phyloP scores from a whole-genome alignment of 2,329 filamentous ascomycete genomes.

The Aspergillus fumigatiaffinis region DNA sequence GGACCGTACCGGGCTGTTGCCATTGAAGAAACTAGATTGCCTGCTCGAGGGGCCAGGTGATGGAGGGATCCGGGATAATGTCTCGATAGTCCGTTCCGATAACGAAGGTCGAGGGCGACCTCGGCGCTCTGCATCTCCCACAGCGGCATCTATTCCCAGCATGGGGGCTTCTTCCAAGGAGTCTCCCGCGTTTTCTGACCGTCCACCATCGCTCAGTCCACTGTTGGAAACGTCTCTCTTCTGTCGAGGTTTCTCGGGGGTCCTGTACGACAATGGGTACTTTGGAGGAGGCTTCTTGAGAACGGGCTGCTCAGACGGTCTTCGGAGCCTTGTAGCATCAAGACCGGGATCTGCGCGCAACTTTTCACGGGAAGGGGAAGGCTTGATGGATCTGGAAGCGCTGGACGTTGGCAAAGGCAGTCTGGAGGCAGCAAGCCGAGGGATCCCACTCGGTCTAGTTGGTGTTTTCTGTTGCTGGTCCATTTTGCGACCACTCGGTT shows the following conservation, averaged over 20 bases:
- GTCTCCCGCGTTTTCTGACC: slow-evolving; percentile 8
- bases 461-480: slow-evolving; percentile 29
- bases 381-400: slow-evolving; percentile 39
- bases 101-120: slow-evolving; percentile 43
- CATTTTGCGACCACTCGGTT: slow-evolving; percentile 23
- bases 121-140: slow-evolving; percentile 19
- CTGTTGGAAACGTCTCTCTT: slow-evolving; percentile 19
- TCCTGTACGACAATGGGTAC: slow-evolving; percentile 23
- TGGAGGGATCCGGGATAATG: slow-evolving; percentile 70
- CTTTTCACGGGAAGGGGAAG: slow-evolving; percentile 47
- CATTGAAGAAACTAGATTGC: slow-evolving; percentile 68
- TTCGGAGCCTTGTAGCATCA: slow-evolving; percentile 33
- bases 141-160: slow-evolving; percentile 13
- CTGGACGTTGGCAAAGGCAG: slow-evolving; percentile 49
- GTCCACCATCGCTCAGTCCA: slow-evolving; percentile 17
- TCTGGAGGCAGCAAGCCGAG: slow-evolving; percentile 47
- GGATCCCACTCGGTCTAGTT: slow-evolving; percentile 39
- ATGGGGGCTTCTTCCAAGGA: slow-evolving; percentile 7
- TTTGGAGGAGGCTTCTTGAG: slow-evolving; percentile 32
- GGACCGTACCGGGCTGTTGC: slow-evolving; percentile 57
- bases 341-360: slow-evolving; percentile 40
- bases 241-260: slow-evolving; percentile 11
- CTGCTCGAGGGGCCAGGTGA: slow-evolving; percentile 68
- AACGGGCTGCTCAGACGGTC: slow-evolving; percentile 37
- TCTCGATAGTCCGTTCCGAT: slow-evolving; percentile 81